phyloP scores from a whole-genome alignment of 83 land plant species.

The Picea abies region DNA sequence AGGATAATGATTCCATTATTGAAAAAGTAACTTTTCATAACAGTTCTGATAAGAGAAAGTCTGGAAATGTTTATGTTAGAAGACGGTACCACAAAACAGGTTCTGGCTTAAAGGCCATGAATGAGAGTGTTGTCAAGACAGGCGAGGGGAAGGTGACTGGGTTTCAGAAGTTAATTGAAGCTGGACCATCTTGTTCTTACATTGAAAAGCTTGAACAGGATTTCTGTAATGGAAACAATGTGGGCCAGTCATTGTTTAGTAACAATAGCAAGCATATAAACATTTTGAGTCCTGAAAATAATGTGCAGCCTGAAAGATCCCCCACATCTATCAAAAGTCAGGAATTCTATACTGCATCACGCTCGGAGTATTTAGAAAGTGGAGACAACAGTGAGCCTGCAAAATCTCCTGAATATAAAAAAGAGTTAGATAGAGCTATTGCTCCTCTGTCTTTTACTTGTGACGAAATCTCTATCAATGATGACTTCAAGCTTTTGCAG shows the following conservation, averaged over 20 bases:
- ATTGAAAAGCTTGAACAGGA: no score
- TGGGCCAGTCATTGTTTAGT: no score
- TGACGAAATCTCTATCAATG: not conserved
- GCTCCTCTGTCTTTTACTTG: no score
- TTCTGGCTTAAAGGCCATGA: not conserved
- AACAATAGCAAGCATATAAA: not conserved
- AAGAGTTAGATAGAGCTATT: not conserved
- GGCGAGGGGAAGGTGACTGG: slow-evolving; percentile 2
- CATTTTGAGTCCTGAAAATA: no score
- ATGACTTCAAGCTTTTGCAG: not conserved
- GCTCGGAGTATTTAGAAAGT: not conserved
- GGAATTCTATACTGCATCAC: not conserved
- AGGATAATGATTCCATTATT: not conserved
- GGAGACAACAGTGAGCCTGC: not conserved
- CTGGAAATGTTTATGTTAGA: slow-evolving; percentile 16
- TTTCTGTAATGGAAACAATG: no score
- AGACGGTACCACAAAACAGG: not conserved
- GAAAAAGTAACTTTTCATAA: not conserved
- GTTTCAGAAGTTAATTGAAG: not conserved
- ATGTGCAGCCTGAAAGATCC: not conserved
- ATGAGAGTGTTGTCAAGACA: not conserved
- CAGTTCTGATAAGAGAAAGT: not conserved
- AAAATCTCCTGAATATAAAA: not conserved
- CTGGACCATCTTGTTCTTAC: no score
- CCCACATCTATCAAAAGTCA: not conserved